Evolutionary conservation across 1,284 basidiomycete genomes (phyloP).

Genomic region (Moesziomyces parantarcticus): DNA sequence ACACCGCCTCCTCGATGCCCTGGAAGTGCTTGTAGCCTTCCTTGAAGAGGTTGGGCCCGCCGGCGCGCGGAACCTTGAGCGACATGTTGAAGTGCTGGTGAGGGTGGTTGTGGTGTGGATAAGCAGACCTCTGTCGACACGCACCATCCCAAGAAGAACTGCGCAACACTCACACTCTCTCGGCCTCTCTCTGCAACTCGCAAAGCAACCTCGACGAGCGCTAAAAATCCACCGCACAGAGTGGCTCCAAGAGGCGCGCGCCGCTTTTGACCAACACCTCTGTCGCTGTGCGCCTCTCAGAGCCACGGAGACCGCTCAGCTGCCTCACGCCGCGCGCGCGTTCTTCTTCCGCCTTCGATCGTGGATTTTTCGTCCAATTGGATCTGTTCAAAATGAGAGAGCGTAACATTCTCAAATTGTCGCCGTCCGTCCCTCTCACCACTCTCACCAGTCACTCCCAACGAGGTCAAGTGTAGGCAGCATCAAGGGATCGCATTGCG

Average conservation of each 20-base stretch:
- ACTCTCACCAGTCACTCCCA: not conserved
- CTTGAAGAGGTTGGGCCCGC: constrained; percentile 91
- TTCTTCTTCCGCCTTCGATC: constrained; percentile 50
- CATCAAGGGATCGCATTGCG: too few species aligned
- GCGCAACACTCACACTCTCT: too few species aligned
- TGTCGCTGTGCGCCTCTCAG: not conserved
- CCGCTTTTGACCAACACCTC: not conserved
- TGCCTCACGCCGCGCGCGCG: constrained; percentile 16
- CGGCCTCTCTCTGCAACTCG: too few species aligned
- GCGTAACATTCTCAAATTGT: not conserved
- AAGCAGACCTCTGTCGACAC: not conserved
- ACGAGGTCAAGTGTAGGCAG: too few species aligned
- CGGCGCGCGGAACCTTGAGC: constrained; percentile 90
- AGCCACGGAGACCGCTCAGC: not conserved
- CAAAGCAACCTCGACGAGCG: too few species aligned
- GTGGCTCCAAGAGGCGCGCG: too few species aligned
- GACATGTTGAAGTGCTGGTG: constrained; percentile 77
- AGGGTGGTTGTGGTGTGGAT: constrained; percentile 3
- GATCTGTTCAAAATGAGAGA: not conserved
- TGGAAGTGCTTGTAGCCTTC: constrained; percentile 76
- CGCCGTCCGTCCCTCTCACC: not conserved
- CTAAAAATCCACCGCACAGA: too few species aligned
- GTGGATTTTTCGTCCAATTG: not conserved
- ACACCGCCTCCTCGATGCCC: constrained; percentile 87
- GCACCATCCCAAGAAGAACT: constrained; percentile 6